Conservation (phyloP, 2,329 filamentous ascomycete species). For the Paraphoma sp. region DNA sequence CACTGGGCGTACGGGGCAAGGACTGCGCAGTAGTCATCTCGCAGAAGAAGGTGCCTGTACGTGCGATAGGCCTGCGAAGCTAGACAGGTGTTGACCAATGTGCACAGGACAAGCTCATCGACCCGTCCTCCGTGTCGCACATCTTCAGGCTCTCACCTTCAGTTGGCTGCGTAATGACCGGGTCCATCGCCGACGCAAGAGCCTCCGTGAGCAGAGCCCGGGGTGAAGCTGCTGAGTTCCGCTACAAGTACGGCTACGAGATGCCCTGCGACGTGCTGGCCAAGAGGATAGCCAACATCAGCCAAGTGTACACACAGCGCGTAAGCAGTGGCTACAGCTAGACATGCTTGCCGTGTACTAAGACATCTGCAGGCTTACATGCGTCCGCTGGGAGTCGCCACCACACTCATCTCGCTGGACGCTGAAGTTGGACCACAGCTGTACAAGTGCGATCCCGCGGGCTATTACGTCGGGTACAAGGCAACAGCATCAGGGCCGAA, state of each 20-base stretch:
- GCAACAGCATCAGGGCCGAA: slow-evolving; percentile 96
- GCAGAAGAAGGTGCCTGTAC: slow-evolving; percentile 98
- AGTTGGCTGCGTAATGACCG: slow-evolving; percentile 97
- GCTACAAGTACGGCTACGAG: slow-evolving; percentile 98
- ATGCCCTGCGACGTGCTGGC: slow-evolving; percentile 98
- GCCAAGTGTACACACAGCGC: slow-evolving; percentile 97
- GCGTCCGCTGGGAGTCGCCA: slow-evolving; percentile 94
- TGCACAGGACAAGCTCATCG: slow-evolving; percentile 93
- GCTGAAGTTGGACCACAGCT: slow-evolving; percentile 91
- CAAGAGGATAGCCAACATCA: slow-evolving; percentile 98
- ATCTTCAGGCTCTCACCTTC: slow-evolving; percentile 96
- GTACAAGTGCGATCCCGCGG: slow-evolving; percentile 97
- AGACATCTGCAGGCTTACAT: slow-evolving; percentile 78
- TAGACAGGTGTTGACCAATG: slow-evolving; percentile 13
- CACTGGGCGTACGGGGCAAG: slow-evolving; percentile 93
- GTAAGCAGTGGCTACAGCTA: slow-evolving; percentile 58
- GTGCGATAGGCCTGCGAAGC: slow-evolving; percentile 46
- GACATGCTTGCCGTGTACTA: slow-evolving; percentile 27
- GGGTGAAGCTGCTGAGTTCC: slow-evolving; percentile 95
- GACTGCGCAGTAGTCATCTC: slow-evolving; percentile 96
- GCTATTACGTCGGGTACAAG: slow-evolving; percentile 99
- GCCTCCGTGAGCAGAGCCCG: slow-evolving; percentile 91
- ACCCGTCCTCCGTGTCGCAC: slow-evolving; percentile 94
- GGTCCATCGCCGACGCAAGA: slow-evolving; percentile 95
- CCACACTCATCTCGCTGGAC: slow-evolving; percentile 92